Base-by-base conservation (phyloP, 176 grass and related monocot species). In the Aegilops bicornis region DNA sequence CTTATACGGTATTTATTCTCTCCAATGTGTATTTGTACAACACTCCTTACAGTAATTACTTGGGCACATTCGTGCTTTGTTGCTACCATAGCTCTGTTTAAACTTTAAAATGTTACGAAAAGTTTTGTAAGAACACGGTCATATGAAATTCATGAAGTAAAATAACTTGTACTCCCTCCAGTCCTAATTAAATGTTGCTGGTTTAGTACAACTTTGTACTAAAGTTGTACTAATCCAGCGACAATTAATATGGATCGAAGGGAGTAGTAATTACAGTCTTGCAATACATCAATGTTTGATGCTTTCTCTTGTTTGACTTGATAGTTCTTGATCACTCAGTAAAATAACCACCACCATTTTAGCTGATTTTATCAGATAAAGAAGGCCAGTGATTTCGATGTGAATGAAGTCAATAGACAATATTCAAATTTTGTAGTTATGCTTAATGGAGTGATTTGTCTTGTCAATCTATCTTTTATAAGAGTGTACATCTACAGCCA, bases 1-100 rank as follows among this genome's bases (percentile, higher is more conserved):
- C 76, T 91, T 99, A 83, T 99, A 99, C 56, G 87, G 97, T 94
- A 98, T 68, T 83, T 91, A 59, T 69, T 64, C 12, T 89, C 42
- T 91, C 61, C n/a, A 79, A 20, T 22, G 12, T 33, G 20, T 54
- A 31, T 74, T 54, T 7, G 48, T 14, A 48, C 14, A 19, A 66
- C 27, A 82, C 15, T 64, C 56, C 36, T 76, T n/a, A 56, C 50
- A 79, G 25, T 82, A 75, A 65, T 39, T 56, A 60, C 47, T 83
- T 70, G 45, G 64, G 36, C 23, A 36, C 69, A 61, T 90, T 9
- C 56, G 19, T 79, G 19, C 17, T 66, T 79, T 43, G 47, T 56
- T 83, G 42, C 20, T 64, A 20, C 56, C 52, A 35, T 48, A 59
- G 31, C 50, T 70, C 69, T 74, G 43, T 68, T 40, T 52, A 12